phyloP scores from a whole-genome alignment of 2,329 filamentous ascomycete genomes.

The Fonsecaea pugnacius region DNA sequence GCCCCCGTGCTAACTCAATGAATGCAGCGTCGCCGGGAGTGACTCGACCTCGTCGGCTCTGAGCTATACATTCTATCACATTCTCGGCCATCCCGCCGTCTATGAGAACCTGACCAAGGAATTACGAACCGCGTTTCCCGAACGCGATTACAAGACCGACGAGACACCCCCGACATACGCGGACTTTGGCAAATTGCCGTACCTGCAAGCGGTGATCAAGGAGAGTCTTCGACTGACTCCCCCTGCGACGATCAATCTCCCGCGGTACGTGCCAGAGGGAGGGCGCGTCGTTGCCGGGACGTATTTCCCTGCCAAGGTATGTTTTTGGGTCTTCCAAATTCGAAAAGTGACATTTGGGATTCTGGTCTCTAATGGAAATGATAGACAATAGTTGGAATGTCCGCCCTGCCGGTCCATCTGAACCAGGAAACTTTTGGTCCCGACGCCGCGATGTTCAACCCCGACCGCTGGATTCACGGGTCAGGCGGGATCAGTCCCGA shows the following conservation, averaged over 20 bases:
- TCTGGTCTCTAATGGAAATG: neutral
- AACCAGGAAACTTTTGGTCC: constrained; percentile 9
- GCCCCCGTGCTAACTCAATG: neutral
- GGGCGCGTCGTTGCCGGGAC: constrained; percentile 1
- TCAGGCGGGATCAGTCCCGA: constrained; percentile 11
- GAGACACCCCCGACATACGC: constrained; percentile 11
- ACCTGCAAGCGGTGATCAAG: constrained; percentile 12
- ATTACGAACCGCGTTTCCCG: neutral
- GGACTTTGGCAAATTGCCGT: constrained; percentile 10
- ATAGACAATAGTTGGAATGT: neutral
- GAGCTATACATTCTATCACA: constrained; percentile 12
- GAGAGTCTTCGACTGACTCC: constrained; percentile 15
- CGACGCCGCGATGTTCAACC: constrained; percentile 12
- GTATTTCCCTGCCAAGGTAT: neutral
- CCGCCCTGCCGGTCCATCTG: constrained; percentile 4
- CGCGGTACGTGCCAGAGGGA: constrained; percentile 9
- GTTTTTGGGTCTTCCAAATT: neutral
- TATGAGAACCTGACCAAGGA: constrained; percentile 10
- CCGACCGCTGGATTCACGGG: constrained; percentile 7
- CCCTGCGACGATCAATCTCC: constrained; percentile 12
- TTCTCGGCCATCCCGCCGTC: constrained; percentile 8
- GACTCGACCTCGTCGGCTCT: constrained; percentile 2
- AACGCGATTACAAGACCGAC: neutral
- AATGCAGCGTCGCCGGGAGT: neutral
- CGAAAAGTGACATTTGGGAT: neutral